Evolutionary conservation across 768 basidiomycete species (phyloP).

Genomic region (Lyophyllum decastes): DNA sequence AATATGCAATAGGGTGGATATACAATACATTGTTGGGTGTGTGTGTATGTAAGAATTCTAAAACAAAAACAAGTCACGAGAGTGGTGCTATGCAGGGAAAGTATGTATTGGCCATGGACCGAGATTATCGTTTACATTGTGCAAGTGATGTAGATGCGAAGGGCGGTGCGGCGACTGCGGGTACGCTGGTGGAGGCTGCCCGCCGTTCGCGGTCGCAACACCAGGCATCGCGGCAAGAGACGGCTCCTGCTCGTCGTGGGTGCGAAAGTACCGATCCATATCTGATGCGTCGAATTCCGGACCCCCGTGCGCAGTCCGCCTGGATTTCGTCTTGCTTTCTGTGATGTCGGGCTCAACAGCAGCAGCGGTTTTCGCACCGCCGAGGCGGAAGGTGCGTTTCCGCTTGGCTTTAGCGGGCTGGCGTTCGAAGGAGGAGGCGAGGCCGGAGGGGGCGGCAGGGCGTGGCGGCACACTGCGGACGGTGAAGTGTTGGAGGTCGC

Average conservation of each 20-base stretch:
- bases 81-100: conserved; percentile 3
- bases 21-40: neutral
- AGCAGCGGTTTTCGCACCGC: conserved; percentile 36
- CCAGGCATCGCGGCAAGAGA: neutral
- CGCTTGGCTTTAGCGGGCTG: conserved; percentile 72
- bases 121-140: neutral
- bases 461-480: conserved; percentile 85
- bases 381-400: conserved; percentile 69
- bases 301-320: conserved; percentile 29
- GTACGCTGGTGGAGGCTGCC: neutral
- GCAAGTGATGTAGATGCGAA: conserved; percentile 5
- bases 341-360: neutral
- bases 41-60: neutral
- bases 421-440: conserved; percentile 33
- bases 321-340: conserved; percentile 6
- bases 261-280: conserved; percentile 74
- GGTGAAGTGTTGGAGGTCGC: conserved; percentile 87
- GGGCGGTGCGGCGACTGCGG: neutral
- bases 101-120: neutral
- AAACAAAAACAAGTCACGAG: neutral
- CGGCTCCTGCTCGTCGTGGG: conserved; percentile 21
- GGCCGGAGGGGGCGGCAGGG: conserved; percentile 22
- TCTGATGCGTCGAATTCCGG: conserved; percentile 65
- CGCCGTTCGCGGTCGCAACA: neutral
- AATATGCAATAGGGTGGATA: neutral